Percentiles rank a stretch among this genome's conserved stretches.
These are phyloP conservation scores for Kwoniella heveanensis DNA, from an alignment of 768 basidiomycete species.

Conservation along the genomic window DNA sequence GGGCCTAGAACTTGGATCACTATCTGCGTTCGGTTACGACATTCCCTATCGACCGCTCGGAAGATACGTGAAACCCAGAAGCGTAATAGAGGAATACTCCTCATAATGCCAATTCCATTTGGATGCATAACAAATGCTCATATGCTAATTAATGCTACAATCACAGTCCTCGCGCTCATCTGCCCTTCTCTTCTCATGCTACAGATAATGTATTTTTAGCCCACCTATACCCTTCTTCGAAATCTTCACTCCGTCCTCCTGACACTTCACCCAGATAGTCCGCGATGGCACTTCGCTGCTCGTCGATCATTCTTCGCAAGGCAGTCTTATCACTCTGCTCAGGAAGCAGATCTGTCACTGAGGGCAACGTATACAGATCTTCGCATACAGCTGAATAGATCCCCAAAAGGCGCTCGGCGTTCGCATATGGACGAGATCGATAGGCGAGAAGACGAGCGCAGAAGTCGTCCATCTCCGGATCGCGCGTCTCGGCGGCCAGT, in stretches of 20 bases:
- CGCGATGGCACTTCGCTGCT: background rate
- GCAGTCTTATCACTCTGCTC: background rate
- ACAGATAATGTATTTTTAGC: background rate
- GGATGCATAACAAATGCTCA: background rate
- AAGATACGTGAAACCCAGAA: constrained; percentile 25
- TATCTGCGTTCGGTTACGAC: constrained; percentile 63
- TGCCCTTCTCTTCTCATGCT: too few relatives aligned
- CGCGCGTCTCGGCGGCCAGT: background rate
- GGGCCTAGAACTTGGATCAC: constrained; percentile 63
- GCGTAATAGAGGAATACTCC: constrained; percentile 34
- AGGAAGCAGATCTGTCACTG: background rate
- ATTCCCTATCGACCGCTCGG: constrained; percentile 30
- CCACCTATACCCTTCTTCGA: background rate
- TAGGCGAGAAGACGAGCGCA: constrained; percentile 16
- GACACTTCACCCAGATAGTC: background rate
- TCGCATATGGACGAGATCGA: constrained; percentile 17
- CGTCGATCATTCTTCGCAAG: background rate
- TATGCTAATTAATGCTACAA: too few relatives aligned
- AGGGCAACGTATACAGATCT: background rate
- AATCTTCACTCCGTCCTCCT: background rate
- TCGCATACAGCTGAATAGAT: background rate
- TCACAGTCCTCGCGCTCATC: too few relatives aligned
- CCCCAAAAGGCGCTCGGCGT: constrained; percentile 1
- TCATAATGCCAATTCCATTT: too few relatives aligned
- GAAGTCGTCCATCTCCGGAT: background rate